Percentiles rank a stretch among this genome's conserved stretches.
phyloP scores from a whole-genome alignment of 2,329 filamentous ascomycete species.

The Diaporthe sp. region DNA sequence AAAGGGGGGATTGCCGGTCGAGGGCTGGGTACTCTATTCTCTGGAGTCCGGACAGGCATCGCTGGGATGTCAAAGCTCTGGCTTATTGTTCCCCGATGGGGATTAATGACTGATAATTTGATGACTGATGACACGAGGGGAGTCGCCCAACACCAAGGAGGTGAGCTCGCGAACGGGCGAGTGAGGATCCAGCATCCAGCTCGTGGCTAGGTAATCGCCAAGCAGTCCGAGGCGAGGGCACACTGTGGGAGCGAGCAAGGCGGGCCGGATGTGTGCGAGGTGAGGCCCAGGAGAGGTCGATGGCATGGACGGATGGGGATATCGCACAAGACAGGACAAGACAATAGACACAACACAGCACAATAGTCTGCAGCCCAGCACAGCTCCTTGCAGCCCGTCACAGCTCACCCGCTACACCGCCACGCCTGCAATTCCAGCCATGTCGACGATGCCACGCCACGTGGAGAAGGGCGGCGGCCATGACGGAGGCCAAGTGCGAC shows the following conservation, averaged over 20 bases:
- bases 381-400: neutral
- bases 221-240: constrained; percentile 13
- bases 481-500: constrained; percentile 24
- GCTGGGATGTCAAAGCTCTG: neutral
- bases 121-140: constrained; percentile 21
- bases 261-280: constrained; percentile 8
- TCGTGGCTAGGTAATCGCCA: neutral
- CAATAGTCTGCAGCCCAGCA: neutral
- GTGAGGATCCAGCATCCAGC: constrained; percentile 9
- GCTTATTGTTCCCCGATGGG: constrained; percentile 13
- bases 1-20: neutral
- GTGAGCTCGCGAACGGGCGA: constrained; percentile 21
- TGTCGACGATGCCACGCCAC: constrained; percentile 28
- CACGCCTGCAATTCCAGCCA: constrained; percentile 30
- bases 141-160: constrained; percentile 12
- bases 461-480: constrained; percentile 31
- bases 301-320: neutral
- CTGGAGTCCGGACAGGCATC: neutral
- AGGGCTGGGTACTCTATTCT: neutral
- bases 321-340: constrained; percentile 19
- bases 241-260: neutral
- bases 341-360: constrained; percentile 3
- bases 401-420: constrained; percentile 20
- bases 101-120: neutral
- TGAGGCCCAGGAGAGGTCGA: neutral